Evolutionary conservation across 495 filamentous ascomycete species (phyloP), one percentile per base, ranked within the genome.

Genomic region (Aspergillus kassunensis): DNA sequence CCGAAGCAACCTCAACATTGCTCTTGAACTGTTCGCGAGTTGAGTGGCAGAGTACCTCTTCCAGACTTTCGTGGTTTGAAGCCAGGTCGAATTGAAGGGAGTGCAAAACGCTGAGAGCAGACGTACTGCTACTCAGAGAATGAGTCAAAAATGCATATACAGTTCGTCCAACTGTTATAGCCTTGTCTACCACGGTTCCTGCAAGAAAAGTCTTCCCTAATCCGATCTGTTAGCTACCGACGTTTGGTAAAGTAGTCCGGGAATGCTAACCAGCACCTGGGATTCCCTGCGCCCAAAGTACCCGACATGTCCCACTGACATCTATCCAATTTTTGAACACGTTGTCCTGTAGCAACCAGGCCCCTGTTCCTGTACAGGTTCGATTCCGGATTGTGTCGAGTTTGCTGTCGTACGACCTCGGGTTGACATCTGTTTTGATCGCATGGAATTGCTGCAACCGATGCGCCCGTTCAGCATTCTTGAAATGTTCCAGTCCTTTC

Each of bases 321-420:
- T 29, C 24, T 44, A 44, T 29, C 41, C 41, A 44, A 4, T 44
- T 44, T n/a, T 44, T 44, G 21, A 44, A 44, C 8, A 25, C 41
- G 24, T 27, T 20, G 5, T 44, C 41, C 13, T 44, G 21, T 8
- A 44, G 20, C 41, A 44, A 11, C 41, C 41, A 44, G 8, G 41
- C 12, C 1, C 21, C 41, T 5, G 41, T 44, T 29, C 41, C 41
- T 16, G 27, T 16, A 18, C 41, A 44, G 21, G 30, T 23, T 10
- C 41, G 41, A 18, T 25, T 25, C n/a, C 16, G 41, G 21, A 23
- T 23, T 11, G 16, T 23, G 21, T 44, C 24, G n/a, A 44, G 24
- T 29, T 44, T 44, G 5, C 23, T 23, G 10, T 44, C 41, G 23
- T 44, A 44, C 21, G 15, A n/a, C 13, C 41, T 44, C 6, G 41